A percentile compares a stretch with the other conserved stretches of the same genome.
phyloP scores from a whole-genome alignment of 2,329 filamentous ascomycete species.

The Bimuria novae-zelandiae region DNA sequence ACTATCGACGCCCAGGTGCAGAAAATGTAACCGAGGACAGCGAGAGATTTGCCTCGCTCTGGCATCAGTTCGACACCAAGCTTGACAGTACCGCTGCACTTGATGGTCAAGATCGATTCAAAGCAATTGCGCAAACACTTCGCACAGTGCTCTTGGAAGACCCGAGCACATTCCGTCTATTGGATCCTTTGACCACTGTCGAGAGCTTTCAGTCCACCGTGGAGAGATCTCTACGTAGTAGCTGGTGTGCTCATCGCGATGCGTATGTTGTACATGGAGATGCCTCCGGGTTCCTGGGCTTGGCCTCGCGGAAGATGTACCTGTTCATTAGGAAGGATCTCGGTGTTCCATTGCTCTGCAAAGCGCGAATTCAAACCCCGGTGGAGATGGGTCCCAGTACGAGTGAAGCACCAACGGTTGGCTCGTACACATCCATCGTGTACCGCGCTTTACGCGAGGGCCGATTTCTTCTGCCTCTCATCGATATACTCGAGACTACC shows the following conservation, averaged over 20 bases:
- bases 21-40: no score
- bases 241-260: background rate
- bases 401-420: background rate
- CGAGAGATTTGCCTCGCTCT: background rate
- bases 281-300: constrained; percentile 14
- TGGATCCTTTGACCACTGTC: no score
- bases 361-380: background rate
- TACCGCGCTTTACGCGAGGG: background rate
- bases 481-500: background rate
- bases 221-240: constrained; percentile 9
- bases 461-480: background rate
- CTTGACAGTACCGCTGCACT: constrained; percentile 1
- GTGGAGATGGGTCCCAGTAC: no score
- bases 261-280: constrained; percentile 8
- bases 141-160: constrained; percentile 13
- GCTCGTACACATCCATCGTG: background rate
- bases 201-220: no score
- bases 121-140: constrained; percentile 1
- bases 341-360: constrained; percentile 19
- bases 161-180: no score
- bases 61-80: background rate
- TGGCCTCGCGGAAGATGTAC: constrained; percentile 12
- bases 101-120: constrained; percentile 2
- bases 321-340: constrained; percentile 12
- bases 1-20: no score